A percentile compares a stretch with the other conserved stretches of the same genome.
phyloP scores from a whole-genome alignment of 1,139 yeast species.

The Hemisphaericaspora xylofermentans region DNA sequence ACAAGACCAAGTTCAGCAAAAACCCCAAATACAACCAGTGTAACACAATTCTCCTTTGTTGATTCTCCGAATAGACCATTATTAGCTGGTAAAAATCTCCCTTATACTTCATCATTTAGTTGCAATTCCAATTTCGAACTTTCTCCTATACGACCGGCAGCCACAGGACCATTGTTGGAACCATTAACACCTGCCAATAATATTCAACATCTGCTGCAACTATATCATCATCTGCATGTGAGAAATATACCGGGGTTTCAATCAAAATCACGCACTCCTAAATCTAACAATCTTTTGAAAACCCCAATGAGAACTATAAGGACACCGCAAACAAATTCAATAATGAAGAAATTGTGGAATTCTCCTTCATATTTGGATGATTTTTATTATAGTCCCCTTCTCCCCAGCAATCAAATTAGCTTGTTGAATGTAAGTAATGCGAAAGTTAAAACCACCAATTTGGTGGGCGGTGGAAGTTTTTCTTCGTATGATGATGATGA shows the following conservation, averaged over 20 bases:
- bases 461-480: conserved; percentile 17
- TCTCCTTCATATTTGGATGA: conserved; percentile 69
- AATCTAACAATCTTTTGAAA: conserved; percentile 24
- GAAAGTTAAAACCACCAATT: conserved; percentile 4
- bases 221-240: conserved; percentile 13
- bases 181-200: conserved; percentile 51
- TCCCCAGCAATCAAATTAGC: conserved; percentile 21
- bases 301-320: conserved; percentile 42
- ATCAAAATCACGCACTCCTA: conserved; percentile 21
- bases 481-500: conserved; percentile 57
- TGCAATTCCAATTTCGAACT: conserved; percentile 63
- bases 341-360: conserved; percentile 54
- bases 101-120: conserved; percentile 61
- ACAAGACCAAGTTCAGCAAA: conserved; percentile 1
- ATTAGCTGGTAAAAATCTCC: conserved; percentile 44
- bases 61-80: conserved; percentile 43
- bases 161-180: conserved; percentile 63
- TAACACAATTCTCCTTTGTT: conserved; percentile 30
- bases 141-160: conserved; percentile 55
- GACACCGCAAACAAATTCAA: conserved; percentile 44
- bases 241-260: conserved; percentile 4
- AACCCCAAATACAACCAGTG: conserved; percentile 16
- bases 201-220: conserved; percentile 6
- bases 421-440: conserved; percentile 1
- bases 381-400: conserved; percentile 60